These are phyloP conservation scores for Pseudohalonectria lignicola DNA, from an alignment of 2,329 filamentous ascomycete species.

Conservation along the genomic window DNA sequence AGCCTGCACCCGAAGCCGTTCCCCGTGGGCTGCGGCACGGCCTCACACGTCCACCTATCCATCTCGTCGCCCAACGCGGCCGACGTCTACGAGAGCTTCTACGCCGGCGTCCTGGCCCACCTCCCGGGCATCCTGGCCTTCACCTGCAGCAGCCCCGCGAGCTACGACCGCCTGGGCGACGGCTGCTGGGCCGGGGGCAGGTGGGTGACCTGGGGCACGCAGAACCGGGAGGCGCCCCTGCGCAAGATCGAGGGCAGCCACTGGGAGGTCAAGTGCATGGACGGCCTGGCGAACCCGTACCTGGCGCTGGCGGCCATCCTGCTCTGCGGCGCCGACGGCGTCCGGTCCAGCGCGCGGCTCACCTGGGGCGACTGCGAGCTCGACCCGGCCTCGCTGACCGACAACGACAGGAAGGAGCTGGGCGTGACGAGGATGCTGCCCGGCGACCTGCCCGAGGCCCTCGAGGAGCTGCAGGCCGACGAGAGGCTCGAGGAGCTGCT, in stretches of 20 bases:
- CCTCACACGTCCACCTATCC: constrained; percentile 60
- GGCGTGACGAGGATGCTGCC: constrained; percentile 47
- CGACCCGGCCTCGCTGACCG: constrained; percentile 40
- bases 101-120: constrained; percentile 59
- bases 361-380: constrained; percentile 39
- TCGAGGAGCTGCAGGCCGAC: constrained; percentile 39
- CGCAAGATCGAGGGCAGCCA: constrained; percentile 55
- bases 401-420: constrained; percentile 33
- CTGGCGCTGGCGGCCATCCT: constrained; percentile 53
- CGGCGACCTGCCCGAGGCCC: constrained; percentile 37
- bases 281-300: constrained; percentile 72
- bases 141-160: constrained; percentile 51
- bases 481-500: constrained; percentile 31
- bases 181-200: constrained; percentile 69
- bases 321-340: constrained; percentile 45
- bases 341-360: constrained; percentile 31
- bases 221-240: constrained; percentile 68
- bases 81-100: constrained; percentile 50
- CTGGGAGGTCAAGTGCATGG: constrained; percentile 72
- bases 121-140: constrained; percentile 59
- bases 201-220: constrained; percentile 70
- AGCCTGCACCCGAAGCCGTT: constrained; percentile 68
- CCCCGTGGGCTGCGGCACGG: constrained; percentile 45
- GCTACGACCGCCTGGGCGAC: constrained; percentile 58
- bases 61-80: constrained; percentile 32